Evolutionary conservation across 2,329 filamentous ascomycete genomes (phyloP).

Genomic region (Zymoseptoria passerinii): DNA sequence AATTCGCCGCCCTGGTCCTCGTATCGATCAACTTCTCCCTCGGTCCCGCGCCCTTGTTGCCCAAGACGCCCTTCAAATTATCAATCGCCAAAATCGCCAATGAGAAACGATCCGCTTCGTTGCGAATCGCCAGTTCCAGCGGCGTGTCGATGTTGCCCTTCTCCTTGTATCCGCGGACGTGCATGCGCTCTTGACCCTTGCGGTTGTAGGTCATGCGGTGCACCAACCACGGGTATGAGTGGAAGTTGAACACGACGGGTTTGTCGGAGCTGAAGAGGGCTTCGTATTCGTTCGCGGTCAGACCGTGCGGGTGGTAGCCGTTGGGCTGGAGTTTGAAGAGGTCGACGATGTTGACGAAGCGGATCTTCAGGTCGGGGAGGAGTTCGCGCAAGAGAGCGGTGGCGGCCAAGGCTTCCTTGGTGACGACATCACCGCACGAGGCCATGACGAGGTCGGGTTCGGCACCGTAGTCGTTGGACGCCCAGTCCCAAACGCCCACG

Average conservation of each 20-base stretch:
- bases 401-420: conserved; percentile 65
- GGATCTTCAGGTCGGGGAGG: conserved; percentile 64
- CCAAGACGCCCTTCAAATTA: conserved; percentile 49
- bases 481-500: conserved; percentile 69
- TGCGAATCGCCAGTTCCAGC: conserved; percentile 68
- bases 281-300: conserved; percentile 57
- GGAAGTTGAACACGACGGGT: conserved; percentile 76
- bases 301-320: conserved; percentile 63
- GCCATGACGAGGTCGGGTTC: conserved; percentile 72
- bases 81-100: conserved; percentile 71
- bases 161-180: conserved; percentile 72
- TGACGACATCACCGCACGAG: conserved; percentile 65
- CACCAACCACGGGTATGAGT: conserved; percentile 73
- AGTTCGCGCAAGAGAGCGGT: conserved; percentile 64
- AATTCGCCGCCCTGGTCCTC: conserved; percentile 55
- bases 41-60: conserved; percentile 54
- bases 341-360: conserved; percentile 73
- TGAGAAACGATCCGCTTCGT: conserved; percentile 68
- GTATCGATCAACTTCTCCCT: conserved; percentile 57
- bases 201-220: conserved; percentile 70
- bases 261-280: conserved; percentile 64
- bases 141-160: conserved; percentile 81
- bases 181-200: conserved; percentile 57
- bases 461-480: conserved; percentile 58
- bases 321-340: conserved; percentile 70